Base-by-base conservation (phyloP, 805 yeast species). In the Candida glaebosa region DNA sequence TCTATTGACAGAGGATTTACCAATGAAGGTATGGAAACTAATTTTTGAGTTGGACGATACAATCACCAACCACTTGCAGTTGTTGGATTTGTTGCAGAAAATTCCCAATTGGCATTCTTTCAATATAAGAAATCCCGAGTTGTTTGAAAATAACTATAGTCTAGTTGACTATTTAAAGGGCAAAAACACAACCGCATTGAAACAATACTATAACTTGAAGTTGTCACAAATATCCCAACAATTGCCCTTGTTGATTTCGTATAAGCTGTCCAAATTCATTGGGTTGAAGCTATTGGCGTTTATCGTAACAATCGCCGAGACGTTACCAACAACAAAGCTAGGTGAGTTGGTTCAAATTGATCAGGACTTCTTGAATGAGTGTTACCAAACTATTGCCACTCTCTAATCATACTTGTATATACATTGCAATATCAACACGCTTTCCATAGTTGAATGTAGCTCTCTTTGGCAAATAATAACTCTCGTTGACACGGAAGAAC, bases 381-480 rank as follows among this genome's bases (percentile, higher is more conserved):
- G 44, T 31, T 47, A 47, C 36, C 34, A 33, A 20, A 26, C 18
- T 15, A 3, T 35, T n/a, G 12, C 19, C 4, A 6, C 30, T 5
- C 12, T 28, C 5, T 28, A 37, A 10, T 25, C 26, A 7, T 22
- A 7, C 26, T 22, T 22, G 26, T 22, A 22, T 22, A 22, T 22
- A 22, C 10, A 22, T 22, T 22, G 10, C 26, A 22, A 6, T 35
- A 33, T n/a, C 26, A 4, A 5, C n/a, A 10, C 30, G 56, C 60
- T 46, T 76, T 73, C 90, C 93, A 84, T 8, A 86, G 63, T 57
- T 85, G 91, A 18, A 87, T 61, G 57, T 76, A 79, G 25, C 78
- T 73, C 50, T 83, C 86, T 31, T 73, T 69, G 22, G 85, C 56
- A 52, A 84, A 81, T 41, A 87, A 50, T 31, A 84, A 63, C 46